Conservation (phyloP, 352 stramenopile species). For the Phytopythium sindhum region DNA sequence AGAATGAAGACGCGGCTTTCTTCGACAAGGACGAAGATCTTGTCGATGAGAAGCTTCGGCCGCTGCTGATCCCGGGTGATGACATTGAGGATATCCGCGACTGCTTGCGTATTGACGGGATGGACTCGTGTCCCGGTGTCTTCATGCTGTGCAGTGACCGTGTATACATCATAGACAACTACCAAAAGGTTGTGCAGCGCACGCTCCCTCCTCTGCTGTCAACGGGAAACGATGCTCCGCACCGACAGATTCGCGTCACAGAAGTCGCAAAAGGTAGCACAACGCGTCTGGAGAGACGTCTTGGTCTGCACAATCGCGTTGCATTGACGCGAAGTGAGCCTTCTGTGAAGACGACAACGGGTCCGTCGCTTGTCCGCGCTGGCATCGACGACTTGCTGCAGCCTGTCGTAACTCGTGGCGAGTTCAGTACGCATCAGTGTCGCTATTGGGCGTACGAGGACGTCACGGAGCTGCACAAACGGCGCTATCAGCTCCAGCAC, state of each 20-base stretch:
- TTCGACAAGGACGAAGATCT: constrained; percentile 23
- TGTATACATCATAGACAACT: constrained; percentile 75
- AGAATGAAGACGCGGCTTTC: neutral
- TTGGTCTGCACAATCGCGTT: constrained; percentile 13
- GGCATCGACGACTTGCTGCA: neutral
- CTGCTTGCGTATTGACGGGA: constrained; percentile 71
- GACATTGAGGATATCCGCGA: constrained; percentile 67
- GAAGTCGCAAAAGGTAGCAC: constrained; percentile 46
- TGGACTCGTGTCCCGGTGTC: constrained; percentile 70
- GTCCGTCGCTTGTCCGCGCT: neutral
- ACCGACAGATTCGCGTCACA: constrained; percentile 32
- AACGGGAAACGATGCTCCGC: neutral
- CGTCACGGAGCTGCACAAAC: constrained; percentile 72
- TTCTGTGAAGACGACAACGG: constrained; percentile 19
- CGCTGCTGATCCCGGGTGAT: constrained; percentile 58
- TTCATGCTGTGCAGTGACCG: constrained; percentile 68
- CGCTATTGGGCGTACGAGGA: constrained; percentile 74
- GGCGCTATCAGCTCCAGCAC: constrained; percentile 69
- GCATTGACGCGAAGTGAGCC: constrained; percentile 12
- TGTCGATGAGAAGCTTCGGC: constrained; percentile 66
- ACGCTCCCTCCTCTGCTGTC: constrained; percentile 1
- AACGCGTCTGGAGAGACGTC: constrained; percentile 47
- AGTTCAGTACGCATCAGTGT: constrained; percentile 40
- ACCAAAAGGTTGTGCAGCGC: constrained; percentile 35
- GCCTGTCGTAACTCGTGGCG: neutral